A percentile compares a stretch with the other conserved stretches of the same genome.
These are phyloP conservation scores for Phytophthora niederhauseri DNA, from an alignment of 352 stramenopile species.

Conservation along the genomic window DNA sequence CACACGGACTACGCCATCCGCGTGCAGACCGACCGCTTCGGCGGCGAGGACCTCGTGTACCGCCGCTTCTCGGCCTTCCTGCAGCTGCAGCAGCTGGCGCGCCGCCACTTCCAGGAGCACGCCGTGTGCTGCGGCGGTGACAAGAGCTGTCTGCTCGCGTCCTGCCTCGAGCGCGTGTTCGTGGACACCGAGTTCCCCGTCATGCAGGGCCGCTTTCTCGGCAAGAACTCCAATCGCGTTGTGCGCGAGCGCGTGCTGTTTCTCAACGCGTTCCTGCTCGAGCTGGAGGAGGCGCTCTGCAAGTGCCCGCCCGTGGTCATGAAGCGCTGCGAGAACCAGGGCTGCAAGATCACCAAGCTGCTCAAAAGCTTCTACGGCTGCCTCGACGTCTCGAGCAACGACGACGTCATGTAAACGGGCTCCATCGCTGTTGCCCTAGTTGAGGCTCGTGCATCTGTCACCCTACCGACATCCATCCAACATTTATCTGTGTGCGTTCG, in stretches of 20 bases:
- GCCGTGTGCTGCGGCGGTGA: constrained; percentile 70
- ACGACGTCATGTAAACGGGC: constrained; percentile 51
- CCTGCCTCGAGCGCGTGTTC: constrained; percentile 76
- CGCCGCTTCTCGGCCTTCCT: constrained; percentile 87
- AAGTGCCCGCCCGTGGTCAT: constrained; percentile 81
- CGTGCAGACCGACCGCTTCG: constrained; percentile 66
- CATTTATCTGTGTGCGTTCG: too few species aligned
- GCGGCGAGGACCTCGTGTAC: constrained; percentile 74
- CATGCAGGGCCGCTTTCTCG: constrained; percentile 69
- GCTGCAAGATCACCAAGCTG: constrained; percentile 85
- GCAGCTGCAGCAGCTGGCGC: constrained; percentile 77
- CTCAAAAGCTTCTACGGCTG: constrained; percentile 89
- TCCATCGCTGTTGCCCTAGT: not conserved
- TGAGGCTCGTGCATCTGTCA: too few species aligned
- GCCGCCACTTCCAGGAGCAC: constrained; percentile 71
- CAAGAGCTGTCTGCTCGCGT: constrained; percentile 66
- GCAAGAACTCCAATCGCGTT: constrained; percentile 85
- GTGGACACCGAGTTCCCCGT: constrained; percentile 75
- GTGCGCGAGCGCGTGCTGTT: constrained; percentile 80
- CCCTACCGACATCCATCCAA: too few species aligned
- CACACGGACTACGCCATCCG: constrained; percentile 90
- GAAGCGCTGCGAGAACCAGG: constrained; percentile 76
- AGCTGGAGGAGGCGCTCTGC: constrained; percentile 75
- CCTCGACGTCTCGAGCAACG: constrained; percentile 44
- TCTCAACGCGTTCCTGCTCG: constrained; percentile 81